These are phyloP conservation scores for Cairneyella variabilis DNA, from an alignment of 495 filamentous ascomycete genomes.

Conservation along the genomic window DNA sequence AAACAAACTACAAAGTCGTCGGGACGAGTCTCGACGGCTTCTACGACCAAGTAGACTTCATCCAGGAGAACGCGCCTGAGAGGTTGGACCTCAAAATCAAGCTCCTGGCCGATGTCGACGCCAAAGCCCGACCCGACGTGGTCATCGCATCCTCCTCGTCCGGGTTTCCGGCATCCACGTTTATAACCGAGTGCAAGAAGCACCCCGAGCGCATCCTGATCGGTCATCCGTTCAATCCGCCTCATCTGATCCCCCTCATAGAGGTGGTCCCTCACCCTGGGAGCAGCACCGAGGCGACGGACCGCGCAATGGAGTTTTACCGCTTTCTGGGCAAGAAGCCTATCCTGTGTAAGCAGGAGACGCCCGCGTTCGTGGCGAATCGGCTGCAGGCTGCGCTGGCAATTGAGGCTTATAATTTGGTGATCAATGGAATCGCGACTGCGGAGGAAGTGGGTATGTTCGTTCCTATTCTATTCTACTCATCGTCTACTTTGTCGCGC, in stretches of 20 bases:
- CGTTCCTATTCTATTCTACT: neutral
- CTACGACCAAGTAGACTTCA: no score
- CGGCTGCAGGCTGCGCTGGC: slow-evolving; percentile 45
- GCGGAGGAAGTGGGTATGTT: slow-evolving; percentile 36
- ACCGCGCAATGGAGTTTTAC: slow-evolving; percentile 47
- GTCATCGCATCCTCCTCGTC: neutral
- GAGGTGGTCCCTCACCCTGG: slow-evolving; percentile 50
- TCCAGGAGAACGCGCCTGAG: slow-evolving; percentile 4
- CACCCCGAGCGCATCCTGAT: slow-evolving; percentile 43
- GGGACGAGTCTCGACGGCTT: no score
- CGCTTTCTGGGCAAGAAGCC: slow-evolving; percentile 41
- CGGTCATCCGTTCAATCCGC: slow-evolving; percentile 61
- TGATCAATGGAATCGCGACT: slow-evolving; percentile 43
- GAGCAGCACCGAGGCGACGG: slow-evolving; percentile 38
- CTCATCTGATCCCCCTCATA: slow-evolving; percentile 58
- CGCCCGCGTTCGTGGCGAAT: slow-evolving; percentile 47
- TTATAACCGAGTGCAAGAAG: slow-evolving; percentile 21
- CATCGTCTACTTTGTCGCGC: no score
- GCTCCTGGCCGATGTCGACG: neutral
- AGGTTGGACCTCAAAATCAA: neutral
- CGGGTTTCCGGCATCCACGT: neutral
- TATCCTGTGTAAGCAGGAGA: slow-evolving; percentile 50
- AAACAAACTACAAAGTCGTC: no score
- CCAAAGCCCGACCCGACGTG: neutral
- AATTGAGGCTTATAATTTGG: slow-evolving; percentile 43